These are phyloP conservation scores for Sonneratia alba DNA, from an alignment of 345 rosid species.

Conservation along the genomic window DNA sequence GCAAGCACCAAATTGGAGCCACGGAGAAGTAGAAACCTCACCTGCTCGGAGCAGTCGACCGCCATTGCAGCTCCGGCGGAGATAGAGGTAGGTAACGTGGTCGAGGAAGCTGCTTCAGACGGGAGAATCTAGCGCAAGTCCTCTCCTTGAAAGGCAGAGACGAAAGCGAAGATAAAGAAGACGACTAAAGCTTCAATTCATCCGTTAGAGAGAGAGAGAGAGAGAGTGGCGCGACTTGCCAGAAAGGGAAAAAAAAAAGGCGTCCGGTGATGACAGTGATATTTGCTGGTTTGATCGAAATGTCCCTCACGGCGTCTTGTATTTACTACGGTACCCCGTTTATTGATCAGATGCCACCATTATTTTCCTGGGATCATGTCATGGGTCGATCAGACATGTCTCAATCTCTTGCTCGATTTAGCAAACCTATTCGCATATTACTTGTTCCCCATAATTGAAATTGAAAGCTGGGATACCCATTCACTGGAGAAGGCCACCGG, in stretches of 20 bases:
- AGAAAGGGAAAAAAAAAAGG: conserved; percentile 10
- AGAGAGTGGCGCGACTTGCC: conserved; percentile 20
- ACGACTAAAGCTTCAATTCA: background rate
- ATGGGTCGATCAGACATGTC: too few species aligned
- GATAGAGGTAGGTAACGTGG: conserved; percentile 4
- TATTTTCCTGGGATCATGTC: background rate
- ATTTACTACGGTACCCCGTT: background rate
- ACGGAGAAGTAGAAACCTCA: conserved; percentile 2
- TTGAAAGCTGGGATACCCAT: too few species aligned
- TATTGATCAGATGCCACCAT: background rate
- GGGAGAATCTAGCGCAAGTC: too few species aligned
- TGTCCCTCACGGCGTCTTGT: conserved; percentile 2
- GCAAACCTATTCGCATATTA: too few species aligned
- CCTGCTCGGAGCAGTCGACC: conserved; percentile 18
- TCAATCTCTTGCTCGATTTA: too few species aligned
- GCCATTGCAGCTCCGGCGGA: conserved; percentile 14
- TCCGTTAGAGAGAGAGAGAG: background rate
- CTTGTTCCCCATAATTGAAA: too few species aligned
- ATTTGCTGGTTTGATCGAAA: conserved; percentile 9
- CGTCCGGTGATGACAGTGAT: conserved; percentile 12
- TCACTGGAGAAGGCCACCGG: too few species aligned
- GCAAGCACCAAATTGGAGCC: too few species aligned
- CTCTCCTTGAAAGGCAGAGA: too few species aligned
- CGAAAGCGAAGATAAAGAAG: background rate
- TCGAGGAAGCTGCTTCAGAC: background rate